Evolutionary conservation across 768 basidiomycete species (phyloP), one percentile per base, ranked within the genome.

Genomic region (Suillus variegatus): DNA sequence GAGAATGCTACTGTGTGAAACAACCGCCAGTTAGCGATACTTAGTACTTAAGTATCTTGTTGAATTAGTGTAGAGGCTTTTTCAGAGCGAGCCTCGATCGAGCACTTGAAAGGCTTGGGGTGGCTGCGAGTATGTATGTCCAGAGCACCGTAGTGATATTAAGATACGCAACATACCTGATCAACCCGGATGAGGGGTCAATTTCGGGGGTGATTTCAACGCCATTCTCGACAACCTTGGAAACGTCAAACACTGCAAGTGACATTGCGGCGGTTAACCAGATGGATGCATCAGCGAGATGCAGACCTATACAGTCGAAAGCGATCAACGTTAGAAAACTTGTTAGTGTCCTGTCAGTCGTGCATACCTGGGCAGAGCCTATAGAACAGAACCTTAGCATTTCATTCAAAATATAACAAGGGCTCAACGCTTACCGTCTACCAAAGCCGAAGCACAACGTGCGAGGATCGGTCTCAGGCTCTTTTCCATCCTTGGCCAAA

Each of bases 81-180:
- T 60, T 83, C 82, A 2, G 86, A 88, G 28, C 88, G 83, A n/a
- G 88, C 87, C 69, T 78, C 84, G 69, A 89, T 82, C 22, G 79
- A 74, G 69, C 88, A 89, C 67, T 83, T 82, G 77, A 86, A 89
- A n/a, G 88, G 84, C 68, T 83, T 85, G 5, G 87, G 88, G 69
- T 88, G 88, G 72, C 88, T 81, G 62, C 47, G 51, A 36, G 32
- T 14, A 46, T 3, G 12, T 51, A 12, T 61, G 10, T 74, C 46
- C 49, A 51, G 49, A 28, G 49, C 25, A 51, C 25, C 6, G 49
- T 14, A 3, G 14, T 13, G 12, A 25, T 40, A 16, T 6, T 28
- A 51, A n/a, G 9, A 7, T 18, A 14, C 41, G 52, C 13, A 1
- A 71, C 79, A 35, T 62, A 85, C 85, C 80, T 82, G 61, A 86